Evolutionary conservation across 2,329 filamentous ascomycete genomes (phyloP).

Genomic region (Emmonsiellopsis sp.): DNA sequence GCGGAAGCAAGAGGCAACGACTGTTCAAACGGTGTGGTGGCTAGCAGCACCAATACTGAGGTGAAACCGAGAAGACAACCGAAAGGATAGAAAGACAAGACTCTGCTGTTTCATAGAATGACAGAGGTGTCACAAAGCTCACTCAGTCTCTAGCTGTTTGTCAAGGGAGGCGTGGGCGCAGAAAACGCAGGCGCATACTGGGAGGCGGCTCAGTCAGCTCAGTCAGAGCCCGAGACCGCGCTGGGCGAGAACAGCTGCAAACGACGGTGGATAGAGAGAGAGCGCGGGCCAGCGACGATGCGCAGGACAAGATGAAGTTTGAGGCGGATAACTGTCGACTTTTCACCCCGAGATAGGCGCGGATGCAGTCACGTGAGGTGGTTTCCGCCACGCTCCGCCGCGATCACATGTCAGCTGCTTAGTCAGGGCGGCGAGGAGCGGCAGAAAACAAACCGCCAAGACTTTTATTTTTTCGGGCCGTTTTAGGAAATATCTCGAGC

Average conservation of each 20-base stretch:
- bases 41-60: background rate
- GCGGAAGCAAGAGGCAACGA: no score
- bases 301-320: background rate
- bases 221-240: background rate
- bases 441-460: conserved; percentile 3
- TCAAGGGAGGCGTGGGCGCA: background rate
- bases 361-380: background rate
- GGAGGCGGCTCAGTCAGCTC: background rate
- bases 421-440: background rate
- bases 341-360: background rate
- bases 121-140: background rate
- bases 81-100: background rate
- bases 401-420: background rate
- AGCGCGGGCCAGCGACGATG: background rate
- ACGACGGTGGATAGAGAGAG: background rate
- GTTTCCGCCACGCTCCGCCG: conserved; percentile 2
- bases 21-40: background rate
- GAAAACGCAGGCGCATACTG: conserved; percentile 2
- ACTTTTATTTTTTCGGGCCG: background rate
- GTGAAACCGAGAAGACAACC: background rate
- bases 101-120: background rate
- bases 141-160: background rate
- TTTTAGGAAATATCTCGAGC: background rate
- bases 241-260: background rate
- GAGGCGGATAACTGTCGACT: background rate